Conservation (phyloP, 2,329 filamentous ascomycete species). For the Colletotrichum lindemuthianum region DNA sequence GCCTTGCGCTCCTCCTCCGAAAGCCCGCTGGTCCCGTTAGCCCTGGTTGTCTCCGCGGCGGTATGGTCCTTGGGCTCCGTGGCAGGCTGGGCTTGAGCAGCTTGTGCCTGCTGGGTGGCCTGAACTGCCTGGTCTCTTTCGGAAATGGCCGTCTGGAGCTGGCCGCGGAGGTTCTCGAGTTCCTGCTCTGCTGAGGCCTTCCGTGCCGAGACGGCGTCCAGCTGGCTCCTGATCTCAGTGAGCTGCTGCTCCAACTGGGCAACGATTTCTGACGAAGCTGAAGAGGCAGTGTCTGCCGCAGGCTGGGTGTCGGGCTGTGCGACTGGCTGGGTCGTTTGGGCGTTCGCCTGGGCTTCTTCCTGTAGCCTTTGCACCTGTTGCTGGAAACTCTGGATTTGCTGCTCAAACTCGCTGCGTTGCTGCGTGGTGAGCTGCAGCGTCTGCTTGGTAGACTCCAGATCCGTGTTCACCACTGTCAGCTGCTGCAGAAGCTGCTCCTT, state of each 20-base stretch:
- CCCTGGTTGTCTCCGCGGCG: neutral
- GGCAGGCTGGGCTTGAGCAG: conserved; percentile 37
- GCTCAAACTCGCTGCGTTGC: conserved; percentile 51
- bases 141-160: conserved; percentile 70
- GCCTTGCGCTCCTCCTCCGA: conserved; percentile 68
- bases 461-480: conserved; percentile 59
- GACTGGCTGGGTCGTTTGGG: conserved; percentile 49
- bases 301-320: conserved; percentile 44
- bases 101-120: conserved; percentile 43
- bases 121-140: conserved; percentile 71
- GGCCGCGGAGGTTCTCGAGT: conserved; percentile 61
- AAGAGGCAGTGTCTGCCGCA: conserved; percentile 51
- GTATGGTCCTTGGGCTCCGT: conserved; percentile 1
- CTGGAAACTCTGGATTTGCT: conserved; percentile 56
- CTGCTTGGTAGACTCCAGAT: conserved; percentile 62
- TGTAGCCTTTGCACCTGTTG: conserved; percentile 52
- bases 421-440: conserved; percentile 44
- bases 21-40: conserved; percentile 44
- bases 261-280: conserved; percentile 57
- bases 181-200: conserved; percentile 75
- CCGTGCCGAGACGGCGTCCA: conserved; percentile 73
- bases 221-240: conserved; percentile 63
- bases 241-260: conserved; percentile 61
- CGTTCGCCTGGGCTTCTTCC: conserved; percentile 49
- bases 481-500: conserved; percentile 63